Percentiles rank a stretch among this genome's conserved stretches.
phyloP scores from a whole-genome alignment of 106 monocot species.

The Cymbidium sinense region DNA sequence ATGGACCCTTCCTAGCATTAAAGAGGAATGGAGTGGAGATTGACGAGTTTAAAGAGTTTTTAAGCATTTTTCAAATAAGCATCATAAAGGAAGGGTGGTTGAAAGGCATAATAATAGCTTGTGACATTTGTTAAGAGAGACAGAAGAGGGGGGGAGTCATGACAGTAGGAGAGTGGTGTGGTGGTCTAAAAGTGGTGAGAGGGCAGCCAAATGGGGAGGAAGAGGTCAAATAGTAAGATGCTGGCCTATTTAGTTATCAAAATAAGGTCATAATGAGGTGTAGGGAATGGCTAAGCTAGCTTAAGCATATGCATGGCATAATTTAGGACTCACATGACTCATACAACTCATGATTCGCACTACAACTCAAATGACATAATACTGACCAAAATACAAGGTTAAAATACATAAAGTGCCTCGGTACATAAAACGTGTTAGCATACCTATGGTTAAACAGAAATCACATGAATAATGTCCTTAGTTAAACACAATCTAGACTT shows the following conservation, averaged over 20 bases:
- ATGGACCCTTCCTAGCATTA: too few species aligned
- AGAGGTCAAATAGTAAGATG: not conserved
- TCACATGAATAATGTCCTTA: not conserved
- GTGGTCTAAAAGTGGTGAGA: too few species aligned
- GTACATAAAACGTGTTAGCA: not conserved
- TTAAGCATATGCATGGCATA: not conserved
- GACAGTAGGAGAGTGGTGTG: not conserved
- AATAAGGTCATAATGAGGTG: not conserved
- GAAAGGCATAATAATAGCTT: too few species aligned
- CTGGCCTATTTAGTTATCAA: not conserved
- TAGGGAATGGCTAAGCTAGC: not conserved
- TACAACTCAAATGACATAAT: not conserved
- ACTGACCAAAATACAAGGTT: not conserved
- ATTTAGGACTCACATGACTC: not conserved
- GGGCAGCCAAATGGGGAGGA: not conserved
- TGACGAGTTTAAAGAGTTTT: too few species aligned
- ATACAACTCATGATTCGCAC: not conserved
- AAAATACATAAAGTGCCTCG: not conserved
- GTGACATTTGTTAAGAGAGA: too few species aligned
- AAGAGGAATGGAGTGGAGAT: too few species aligned
- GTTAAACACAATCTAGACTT: not conserved
- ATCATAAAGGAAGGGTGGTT: too few species aligned
- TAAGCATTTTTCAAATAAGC: too few species aligned
- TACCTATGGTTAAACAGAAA: not conserved
- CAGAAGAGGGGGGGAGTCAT: not conserved